phyloP scores from a whole-genome alignment of 768 basidiomycete genomes.

The Crucibulum laeve region DNA sequence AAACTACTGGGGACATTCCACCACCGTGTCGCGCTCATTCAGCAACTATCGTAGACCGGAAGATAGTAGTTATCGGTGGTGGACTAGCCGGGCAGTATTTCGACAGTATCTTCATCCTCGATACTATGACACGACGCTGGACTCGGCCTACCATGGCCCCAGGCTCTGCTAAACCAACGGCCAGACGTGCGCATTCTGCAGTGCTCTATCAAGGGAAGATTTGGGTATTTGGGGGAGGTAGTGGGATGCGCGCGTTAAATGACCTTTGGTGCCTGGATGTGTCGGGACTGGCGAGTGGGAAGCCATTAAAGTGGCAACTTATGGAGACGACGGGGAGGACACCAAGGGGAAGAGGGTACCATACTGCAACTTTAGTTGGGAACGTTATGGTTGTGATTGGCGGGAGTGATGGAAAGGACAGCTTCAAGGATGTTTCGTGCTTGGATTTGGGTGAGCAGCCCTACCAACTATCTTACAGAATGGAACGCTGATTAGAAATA shows the following conservation, averaged over 20 bases:
- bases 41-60: conserved; percentile 76
- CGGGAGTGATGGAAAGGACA: conserved; percentile 86
- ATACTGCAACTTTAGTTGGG: conserved; percentile 84
- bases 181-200: conserved; percentile 85
- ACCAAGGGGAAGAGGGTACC: conserved; percentile 77
- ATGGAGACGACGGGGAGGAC: conserved; percentile 50
- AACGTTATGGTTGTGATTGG: conserved; percentile 87
- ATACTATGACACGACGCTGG: conserved; percentile 73
- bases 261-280: conserved; percentile 89
- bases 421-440: conserved; percentile 86
- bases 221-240: conserved; percentile 93
- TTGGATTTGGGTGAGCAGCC: conserved; percentile 68
- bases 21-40: conserved; percentile 87
- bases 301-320: conserved; percentile 33
- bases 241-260: conserved; percentile 83
- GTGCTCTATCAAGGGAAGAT: conserved; percentile 69
- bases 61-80: conserved; percentile 82
- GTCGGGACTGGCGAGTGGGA: conserved; percentile 23
- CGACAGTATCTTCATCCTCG: conserved; percentile 77
- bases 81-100: conserved; percentile 82
- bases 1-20: conserved; percentile 72
- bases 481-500: conserved; percentile 9
- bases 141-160: conserved; percentile 37
- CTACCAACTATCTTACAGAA: background rate
- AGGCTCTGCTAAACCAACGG: conserved; percentile 45